Percentiles rank a stretch among this genome's conserved stretches.
Conservation (phyloP, 176 grass and related monocot species). For the Tuctoria greenei region DNA sequence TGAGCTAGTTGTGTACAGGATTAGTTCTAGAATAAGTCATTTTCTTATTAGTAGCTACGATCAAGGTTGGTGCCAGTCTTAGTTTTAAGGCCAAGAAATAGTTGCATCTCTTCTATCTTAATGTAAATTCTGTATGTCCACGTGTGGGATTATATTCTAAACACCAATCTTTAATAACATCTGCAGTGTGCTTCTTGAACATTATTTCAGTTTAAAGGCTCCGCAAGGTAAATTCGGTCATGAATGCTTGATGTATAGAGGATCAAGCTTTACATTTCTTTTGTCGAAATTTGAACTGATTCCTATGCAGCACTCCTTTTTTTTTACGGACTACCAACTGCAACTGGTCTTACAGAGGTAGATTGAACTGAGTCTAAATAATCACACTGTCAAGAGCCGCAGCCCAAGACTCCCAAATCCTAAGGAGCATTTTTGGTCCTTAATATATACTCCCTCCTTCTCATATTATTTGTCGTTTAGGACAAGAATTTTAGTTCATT, state of each 20-base stretch:
- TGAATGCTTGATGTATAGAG: background rate
- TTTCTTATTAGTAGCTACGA: constrained; percentile 17
- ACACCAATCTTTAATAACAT: constrained; percentile 1
- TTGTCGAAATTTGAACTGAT: background rate
- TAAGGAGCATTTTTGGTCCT: background rate
- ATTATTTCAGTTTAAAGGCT: background rate
- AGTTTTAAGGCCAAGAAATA: constrained; percentile 27
- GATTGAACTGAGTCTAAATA: too few relatives aligned
- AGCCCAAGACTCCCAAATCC: too few relatives aligned
- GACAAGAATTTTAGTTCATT: too few relatives aligned
- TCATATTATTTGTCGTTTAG: too few relatives aligned
- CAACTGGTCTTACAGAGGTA: background rate
- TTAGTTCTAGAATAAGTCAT: constrained; percentile 42
- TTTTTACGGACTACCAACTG: background rate
- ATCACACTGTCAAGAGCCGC: too few relatives aligned
- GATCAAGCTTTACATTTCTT: constrained; percentile 14
- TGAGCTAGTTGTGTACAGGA: constrained; percentile 40
- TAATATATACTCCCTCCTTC: constrained; percentile 29
- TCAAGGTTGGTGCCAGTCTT: constrained; percentile 5
- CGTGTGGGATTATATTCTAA: background rate
- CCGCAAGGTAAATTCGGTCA: background rate
- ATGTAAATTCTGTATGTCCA: constrained; percentile 5
- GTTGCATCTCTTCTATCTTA: background rate
- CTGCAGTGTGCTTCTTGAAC: background rate
- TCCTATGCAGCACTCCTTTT: background rate